Base-by-base conservation (phyloP, 179 eudicot genomes). In the Gypsophila paniculata region DNA sequence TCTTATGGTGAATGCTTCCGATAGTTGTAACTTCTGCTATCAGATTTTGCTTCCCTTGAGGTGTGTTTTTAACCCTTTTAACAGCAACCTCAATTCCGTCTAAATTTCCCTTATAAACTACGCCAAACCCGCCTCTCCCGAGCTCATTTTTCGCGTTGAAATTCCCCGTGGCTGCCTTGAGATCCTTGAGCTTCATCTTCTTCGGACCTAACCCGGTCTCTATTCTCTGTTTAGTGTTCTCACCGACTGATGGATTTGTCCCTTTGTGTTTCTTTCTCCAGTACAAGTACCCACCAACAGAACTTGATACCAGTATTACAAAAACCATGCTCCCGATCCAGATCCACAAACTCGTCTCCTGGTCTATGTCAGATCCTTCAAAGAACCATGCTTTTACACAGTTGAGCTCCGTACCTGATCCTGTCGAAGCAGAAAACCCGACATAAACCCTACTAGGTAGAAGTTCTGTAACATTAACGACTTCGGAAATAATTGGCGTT, bases 1-100 rank as follows among this genome's bases (percentile, higher is more conserved):
- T 87, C 51, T 80, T 85, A 72, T 85, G 91, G 67, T 87, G 89
- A 61, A 87, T 73, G 34, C 82, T 80, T 8, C 91, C 91, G n/a
- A 87, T 87, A 5, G 86, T 85, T 8, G 81, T 82, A 25, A 87
- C 86, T 76, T 85, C 91, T 4, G 81, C 83, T 8, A 82, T 74
- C 69, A 87, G 79, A 38, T 87, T 85, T 68, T 87, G 84, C 77
- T 74, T 76, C 17, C 84, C 91, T 73, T 76, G 78, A 6, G 78
- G 81, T 18, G 85, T 82, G 23, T 84, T 77, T 23, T 36, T 65
- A 59, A 82, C 66, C 32, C 88, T 61, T 72, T 87, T 87, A 15
- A 87, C 87, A 17, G 91, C 89, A 22, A 85, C 87, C 21, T 36
- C 38, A 18, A 29, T 72, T 1, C 86, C 86, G 14, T 77, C 77